These are phyloP conservation scores for Geotrichum siamense DNA, from an alignment of 1,139 yeast genomes.

Conservation along the genomic window DNA sequence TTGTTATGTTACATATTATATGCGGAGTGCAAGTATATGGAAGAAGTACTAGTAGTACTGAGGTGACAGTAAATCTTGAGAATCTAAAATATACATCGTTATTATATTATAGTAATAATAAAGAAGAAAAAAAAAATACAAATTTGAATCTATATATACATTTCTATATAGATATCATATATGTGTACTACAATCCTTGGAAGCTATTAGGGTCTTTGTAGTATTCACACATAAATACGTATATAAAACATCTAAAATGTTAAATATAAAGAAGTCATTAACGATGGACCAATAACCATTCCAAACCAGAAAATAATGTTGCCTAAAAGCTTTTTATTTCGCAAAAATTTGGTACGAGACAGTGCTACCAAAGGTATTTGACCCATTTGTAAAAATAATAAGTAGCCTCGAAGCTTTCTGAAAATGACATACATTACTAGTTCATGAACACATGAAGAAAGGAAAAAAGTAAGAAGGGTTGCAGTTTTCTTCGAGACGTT, in stretches of 20 bases:
- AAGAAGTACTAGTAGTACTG: no score
- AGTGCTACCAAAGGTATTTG: constrained; percentile 44
- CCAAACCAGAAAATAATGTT: constrained; percentile 90
- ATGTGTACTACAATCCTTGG: no score
- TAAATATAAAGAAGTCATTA: constrained; percentile 77
- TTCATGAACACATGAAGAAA: constrained; percentile 83
- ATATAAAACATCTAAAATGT: constrained; percentile 64
- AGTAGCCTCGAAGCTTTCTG: constrained; percentile 69
- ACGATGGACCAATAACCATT: constrained; percentile 80
- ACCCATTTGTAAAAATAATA: constrained; percentile 73
- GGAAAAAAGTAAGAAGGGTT: constrained; percentile 68
- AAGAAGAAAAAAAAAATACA: no score
- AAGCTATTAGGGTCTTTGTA: no score
- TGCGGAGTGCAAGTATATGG: no score
- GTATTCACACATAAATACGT: no score
- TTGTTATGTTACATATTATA: no score
- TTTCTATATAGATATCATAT: no score
- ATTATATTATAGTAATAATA: no score
- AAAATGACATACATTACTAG: constrained; percentile 87
- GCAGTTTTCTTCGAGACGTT: constrained; percentile 61
- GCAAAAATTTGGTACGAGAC: constrained; percentile 41
- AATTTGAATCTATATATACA: no score
- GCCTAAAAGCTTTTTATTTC: constrained; percentile 55
- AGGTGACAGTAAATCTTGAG: no score
- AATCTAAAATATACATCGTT: no score